phyloP scores from a whole-genome alignment of 352 stramenopile species.

The Globisporangium nagaii region DNA sequence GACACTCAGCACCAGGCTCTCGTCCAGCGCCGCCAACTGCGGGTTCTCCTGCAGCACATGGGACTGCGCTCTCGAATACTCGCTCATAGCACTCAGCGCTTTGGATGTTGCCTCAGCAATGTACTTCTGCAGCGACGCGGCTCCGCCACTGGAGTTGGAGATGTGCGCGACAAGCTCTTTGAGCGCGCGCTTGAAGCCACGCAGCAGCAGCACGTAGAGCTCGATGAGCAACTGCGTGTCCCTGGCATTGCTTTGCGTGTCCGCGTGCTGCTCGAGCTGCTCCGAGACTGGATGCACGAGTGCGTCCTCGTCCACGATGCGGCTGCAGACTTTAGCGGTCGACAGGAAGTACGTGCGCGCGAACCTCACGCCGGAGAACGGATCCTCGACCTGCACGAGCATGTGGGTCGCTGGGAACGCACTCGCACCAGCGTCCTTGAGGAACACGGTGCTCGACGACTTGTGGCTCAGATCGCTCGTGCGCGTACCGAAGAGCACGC shows the following conservation, averaged over 20 bases:
- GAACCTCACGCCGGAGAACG: slow-evolving; percentile 60
- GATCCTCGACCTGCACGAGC: slow-evolving; percentile 62
- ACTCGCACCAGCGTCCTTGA: slow-evolving; percentile 24
- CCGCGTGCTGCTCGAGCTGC: slow-evolving; percentile 11
- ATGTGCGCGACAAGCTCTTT: slow-evolving; percentile 11
- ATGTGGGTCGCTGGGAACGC: slow-evolving; percentile 49
- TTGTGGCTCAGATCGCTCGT: slow-evolving; percentile 22
- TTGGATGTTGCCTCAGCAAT: slow-evolving; percentile 15
- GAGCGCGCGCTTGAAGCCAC: slow-evolving; percentile 25
- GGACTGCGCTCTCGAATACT: slow-evolving; percentile 11
- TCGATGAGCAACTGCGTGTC: slow-evolving; percentile 31
- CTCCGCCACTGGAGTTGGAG: slow-evolving; percentile 1
- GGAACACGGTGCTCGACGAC: slow-evolving; percentile 29
- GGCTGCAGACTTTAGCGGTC: slow-evolving; percentile 40
- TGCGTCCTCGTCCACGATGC: slow-evolving; percentile 58
- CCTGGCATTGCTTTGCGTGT: slow-evolving; percentile 3
- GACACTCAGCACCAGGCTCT: slow-evolving; percentile 24
- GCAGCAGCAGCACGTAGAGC: slow-evolving; percentile 32
- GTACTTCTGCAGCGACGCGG: slow-evolving; percentile 15
- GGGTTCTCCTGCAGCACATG: slow-evolving; percentile 15
- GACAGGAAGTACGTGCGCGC: slow-evolving; percentile 65
- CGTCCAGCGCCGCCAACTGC: slow-evolving; percentile 22
- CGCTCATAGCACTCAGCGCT: slow-evolving; percentile 13
- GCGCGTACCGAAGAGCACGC: slow-evolving; percentile 57
- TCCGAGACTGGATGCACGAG: slow-evolving; percentile 27